Percentiles rank a stretch among this genome's conserved stretches.
phyloP scores from a whole-genome alignment of 345 rosid species.

The Boechera stricta region DNA sequence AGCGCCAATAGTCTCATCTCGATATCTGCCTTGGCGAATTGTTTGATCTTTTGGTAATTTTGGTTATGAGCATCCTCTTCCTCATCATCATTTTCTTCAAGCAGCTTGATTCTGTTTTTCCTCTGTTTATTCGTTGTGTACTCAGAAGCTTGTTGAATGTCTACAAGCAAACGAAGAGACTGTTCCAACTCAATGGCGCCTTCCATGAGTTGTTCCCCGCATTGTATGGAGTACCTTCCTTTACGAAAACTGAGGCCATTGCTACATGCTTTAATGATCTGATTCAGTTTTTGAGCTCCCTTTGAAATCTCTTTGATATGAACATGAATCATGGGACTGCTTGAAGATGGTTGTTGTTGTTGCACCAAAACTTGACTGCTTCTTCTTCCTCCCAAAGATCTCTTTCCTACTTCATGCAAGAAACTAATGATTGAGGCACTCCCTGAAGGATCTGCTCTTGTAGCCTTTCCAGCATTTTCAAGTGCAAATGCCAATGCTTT shows the following conservation, averaged over 20 bases:
- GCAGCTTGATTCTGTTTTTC: slow-evolving; percentile 66
- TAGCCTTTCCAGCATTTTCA: slow-evolving; percentile 73
- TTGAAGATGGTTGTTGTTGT: slow-evolving; percentile 44
- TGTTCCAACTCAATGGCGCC: slow-evolving; percentile 86
- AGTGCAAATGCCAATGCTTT: slow-evolving; percentile 76
- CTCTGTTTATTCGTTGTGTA: slow-evolving; percentile 53
- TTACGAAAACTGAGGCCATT: slow-evolving; percentile 62
- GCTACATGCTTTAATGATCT: slow-evolving; percentile 75
- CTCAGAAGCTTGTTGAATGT: slow-evolving; percentile 72
- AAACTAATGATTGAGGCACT: slow-evolving; percentile 60
- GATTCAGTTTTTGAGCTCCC: slow-evolving; percentile 77
- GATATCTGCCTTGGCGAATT: slow-evolving; percentile 54
- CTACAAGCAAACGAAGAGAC: slow-evolving; percentile 77
- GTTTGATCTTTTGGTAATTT: slow-evolving; percentile 47
- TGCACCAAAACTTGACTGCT: slow-evolving; percentile 25
- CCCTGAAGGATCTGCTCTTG: slow-evolving; percentile 59
- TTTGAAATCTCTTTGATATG: slow-evolving; percentile 79
- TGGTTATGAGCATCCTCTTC: slow-evolving; percentile 52
- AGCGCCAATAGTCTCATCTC: slow-evolving; percentile 58
- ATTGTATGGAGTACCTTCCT: slow-evolving; percentile 66
- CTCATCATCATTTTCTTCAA: slow-evolving; percentile 56
- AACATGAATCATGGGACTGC: slow-evolving; percentile 63
- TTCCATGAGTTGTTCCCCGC: slow-evolving; percentile 73
- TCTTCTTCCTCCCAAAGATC: slow-evolving; percentile 61
- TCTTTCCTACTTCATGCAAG: slow-evolving; percentile 66